phyloP scores from a whole-genome alignment of 1,139 yeast species.

The Kurtzmaniella quercitrusa region DNA sequence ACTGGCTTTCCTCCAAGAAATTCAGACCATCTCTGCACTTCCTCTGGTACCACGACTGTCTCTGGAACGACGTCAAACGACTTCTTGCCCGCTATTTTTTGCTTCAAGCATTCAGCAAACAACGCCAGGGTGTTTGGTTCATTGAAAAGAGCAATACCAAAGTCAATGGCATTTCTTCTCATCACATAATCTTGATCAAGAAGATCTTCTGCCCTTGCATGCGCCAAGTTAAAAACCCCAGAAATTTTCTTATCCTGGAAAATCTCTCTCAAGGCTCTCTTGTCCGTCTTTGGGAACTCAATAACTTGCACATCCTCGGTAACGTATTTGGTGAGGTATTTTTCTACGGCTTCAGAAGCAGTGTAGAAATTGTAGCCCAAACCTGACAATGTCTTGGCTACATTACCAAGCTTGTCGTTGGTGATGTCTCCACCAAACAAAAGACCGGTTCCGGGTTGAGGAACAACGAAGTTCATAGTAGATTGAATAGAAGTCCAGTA shows the following conservation, averaged over 20 bases:
- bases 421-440: slow-evolving; percentile 90
- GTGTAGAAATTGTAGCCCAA: slow-evolving; percentile 81
- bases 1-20: slow-evolving; percentile 91
- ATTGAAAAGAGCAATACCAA: slow-evolving; percentile 91
- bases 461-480: slow-evolving; percentile 93
- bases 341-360: slow-evolving; percentile 68
- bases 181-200: slow-evolving; percentile 90
- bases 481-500: slow-evolving; percentile 97
- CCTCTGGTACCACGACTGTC: slow-evolving; percentile 65
- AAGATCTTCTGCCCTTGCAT: slow-evolving; percentile 78
- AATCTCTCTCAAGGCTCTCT: slow-evolving; percentile 87
- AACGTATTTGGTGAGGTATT: slow-evolving; percentile 54
- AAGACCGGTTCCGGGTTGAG: slow-evolving; percentile 84
- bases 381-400: slow-evolving; percentile 64
- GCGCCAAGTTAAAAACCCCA: slow-evolving; percentile 88
- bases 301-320: slow-evolving; percentile 57
- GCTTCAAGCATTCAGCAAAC: slow-evolving; percentile 79
- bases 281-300: slow-evolving; percentile 88
- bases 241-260: slow-evolving; percentile 82
- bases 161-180: slow-evolving; percentile 99
- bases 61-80: slow-evolving; percentile 37
- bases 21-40: slow-evolving; percentile 95
- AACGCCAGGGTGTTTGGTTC: slow-evolving; percentile 90
- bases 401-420: slow-evolving; percentile 65
- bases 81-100: slow-evolving; percentile 58